Percentiles rank a stretch among this genome's conserved stretches.
Evolutionary conservation across 2,329 filamentous ascomycete genomes (phyloP).

Genomic region (Laburnicola sp.): DNA sequence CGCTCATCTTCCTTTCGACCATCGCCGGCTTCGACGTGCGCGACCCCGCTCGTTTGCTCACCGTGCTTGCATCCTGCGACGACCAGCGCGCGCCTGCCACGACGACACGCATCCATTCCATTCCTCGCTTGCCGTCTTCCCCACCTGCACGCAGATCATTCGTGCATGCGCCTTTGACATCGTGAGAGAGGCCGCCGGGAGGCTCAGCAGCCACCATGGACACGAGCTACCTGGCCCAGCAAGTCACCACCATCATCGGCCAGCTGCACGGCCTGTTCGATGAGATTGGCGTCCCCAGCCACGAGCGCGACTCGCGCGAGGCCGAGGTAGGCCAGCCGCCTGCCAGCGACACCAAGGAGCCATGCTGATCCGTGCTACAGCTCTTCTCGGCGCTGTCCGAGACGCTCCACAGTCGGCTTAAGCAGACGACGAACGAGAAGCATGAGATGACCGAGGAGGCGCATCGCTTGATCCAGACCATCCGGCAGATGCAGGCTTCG

Average conservation of each 20-base stretch:
- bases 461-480: slow-evolving; percentile 78
- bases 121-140: slow-evolving; percentile 27
- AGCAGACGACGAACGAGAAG: slow-evolving; percentile 83
- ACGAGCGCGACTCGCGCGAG: slow-evolving; percentile 89
- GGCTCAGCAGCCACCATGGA: slow-evolving; percentile 65
- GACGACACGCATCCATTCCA: slow-evolving; percentile 13
- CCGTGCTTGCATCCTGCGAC: neutral
- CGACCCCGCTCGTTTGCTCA: slow-evolving; percentile 8
- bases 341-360: neutral
- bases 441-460: slow-evolving; percentile 89
- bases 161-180: slow-evolving; percentile 41
- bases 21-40: slow-evolving; percentile 6
- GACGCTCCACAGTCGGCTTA: slow-evolving; percentile 86
- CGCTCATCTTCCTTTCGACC: slow-evolving; percentile 4
- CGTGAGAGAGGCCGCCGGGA: slow-evolving; percentile 30
- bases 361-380: slow-evolving; percentile 51
- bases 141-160: slow-evolving; percentile 27
- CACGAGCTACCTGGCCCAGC: slow-evolving; percentile 87
- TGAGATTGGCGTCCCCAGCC: slow-evolving; percentile 91
- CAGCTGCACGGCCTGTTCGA: slow-evolving; percentile 95
- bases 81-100: slow-evolving; percentile 10
- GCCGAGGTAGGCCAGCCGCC: slow-evolving; percentile 69
- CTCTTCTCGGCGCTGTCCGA: slow-evolving; percentile 91
- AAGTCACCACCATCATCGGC: slow-evolving; percentile 91
- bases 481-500: slow-evolving; percentile 91